Base-by-base conservation (phyloP, 768 basidiomycete species). In the Lactarius deliciosus region DNA sequence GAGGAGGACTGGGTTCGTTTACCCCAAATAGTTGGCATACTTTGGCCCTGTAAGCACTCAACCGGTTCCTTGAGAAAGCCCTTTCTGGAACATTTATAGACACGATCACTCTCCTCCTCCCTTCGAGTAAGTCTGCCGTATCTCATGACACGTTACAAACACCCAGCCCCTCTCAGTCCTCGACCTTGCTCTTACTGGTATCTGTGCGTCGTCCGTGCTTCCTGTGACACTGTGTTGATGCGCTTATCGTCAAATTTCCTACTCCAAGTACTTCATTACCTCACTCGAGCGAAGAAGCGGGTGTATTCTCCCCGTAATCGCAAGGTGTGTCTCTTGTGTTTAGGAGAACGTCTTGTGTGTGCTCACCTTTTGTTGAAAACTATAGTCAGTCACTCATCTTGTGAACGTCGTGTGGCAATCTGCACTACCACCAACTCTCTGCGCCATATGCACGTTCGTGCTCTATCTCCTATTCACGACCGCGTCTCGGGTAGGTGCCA, bases 371-470 rank as follows among this genome's bases (percentile, higher is more conserved):
- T 41, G 25, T 4, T 20, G 16, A 1, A 5, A 28, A 28, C 7
- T 53, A 2, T 25, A 67, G 66, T 47, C 34, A 59, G 0, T 67
- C 22, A 30, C 50, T 32, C 40, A 34, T 38, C 61, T 67, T 13
- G 59, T 67, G 30, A 34, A 22, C 20, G n/a, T 55, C 22, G 57
- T 60, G 25, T 67, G 66, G 66, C 57, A 63, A 55, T 57, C 66
- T 2, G 66, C 66, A 13, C 25, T 67, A 18, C 66, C 62, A 41
- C 66, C 66, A 6, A 63, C 66, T 9, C 30, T 67, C 25, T 67
- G 61, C 18, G n/a, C 61, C 34, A 55, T 67, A 40, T 22, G 30
- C 47, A 7, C 53, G 6, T 43, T 36, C 9, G 30, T 63, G 4
- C 0, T 63, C 1, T 67, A 63, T 30, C 3, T 43, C 59, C 32